Conservation (phyloP, 2,329 filamentous ascomycete species). For the Ascochyta fabae region DNA sequence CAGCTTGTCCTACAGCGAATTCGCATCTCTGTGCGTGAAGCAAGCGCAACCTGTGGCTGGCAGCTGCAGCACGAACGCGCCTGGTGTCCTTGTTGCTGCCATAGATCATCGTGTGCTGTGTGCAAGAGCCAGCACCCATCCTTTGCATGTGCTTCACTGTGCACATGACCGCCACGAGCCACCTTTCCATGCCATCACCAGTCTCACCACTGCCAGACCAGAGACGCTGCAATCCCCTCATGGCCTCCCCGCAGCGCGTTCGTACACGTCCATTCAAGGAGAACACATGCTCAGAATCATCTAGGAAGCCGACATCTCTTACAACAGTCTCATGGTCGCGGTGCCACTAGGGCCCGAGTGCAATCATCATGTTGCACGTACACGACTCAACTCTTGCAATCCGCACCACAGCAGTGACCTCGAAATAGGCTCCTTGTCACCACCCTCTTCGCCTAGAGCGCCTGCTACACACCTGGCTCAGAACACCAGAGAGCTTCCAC, state of each 20-base stretch:
- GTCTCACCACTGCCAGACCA: background rate
- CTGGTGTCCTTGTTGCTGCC: constrained; percentile 8
- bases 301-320: background rate
- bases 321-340: background rate
- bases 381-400: constrained; percentile 5
- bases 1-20: constrained; percentile 3
- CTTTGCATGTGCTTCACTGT: background rate
- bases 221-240: background rate
- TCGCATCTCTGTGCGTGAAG: constrained; percentile 8
- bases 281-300: background rate
- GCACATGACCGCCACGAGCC: constrained; percentile 2
- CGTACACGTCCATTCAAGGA: background rate
- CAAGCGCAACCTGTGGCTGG: constrained; percentile 11
- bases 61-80: constrained; percentile 3
- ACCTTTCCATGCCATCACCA: background rate
- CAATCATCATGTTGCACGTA: background rate
- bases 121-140: background rate
- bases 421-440: background rate
- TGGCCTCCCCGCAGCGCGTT: constrained; percentile 1
- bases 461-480: constrained; percentile 8
- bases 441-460: constrained; percentile 4
- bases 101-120: background rate
- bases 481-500: background rate
- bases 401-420: background rate
- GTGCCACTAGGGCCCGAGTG: background rate